phyloP scores from a whole-genome alignment of 768 basidiomycete species.

The Suillus occidentalis region DNA sequence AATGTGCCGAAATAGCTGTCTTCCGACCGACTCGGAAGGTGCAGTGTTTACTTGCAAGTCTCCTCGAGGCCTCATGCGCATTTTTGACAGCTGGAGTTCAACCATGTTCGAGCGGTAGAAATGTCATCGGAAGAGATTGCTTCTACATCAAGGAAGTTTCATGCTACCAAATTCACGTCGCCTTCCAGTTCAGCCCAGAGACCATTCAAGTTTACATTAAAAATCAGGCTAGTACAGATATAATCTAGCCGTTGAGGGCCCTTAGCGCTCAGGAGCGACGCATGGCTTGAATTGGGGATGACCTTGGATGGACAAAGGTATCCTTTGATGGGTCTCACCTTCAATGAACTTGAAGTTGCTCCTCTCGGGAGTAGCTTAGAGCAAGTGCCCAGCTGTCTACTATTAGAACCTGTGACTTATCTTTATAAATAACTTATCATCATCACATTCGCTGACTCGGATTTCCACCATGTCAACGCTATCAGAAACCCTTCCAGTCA shows the following conservation, averaged over 20 bases:
- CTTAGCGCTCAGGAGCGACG: background rate
- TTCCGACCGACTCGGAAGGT: background rate
- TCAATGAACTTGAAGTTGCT: background rate
- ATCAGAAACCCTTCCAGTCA: constrained; percentile 59
- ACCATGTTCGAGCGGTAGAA: background rate
- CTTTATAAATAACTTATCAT: background rate
- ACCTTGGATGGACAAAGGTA: constrained; percentile 1
- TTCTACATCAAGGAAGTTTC: background rate
- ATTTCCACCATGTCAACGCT: constrained; percentile 41
- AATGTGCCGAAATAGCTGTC: constrained; percentile 26
- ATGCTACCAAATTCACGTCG: background rate
- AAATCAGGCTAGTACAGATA: background rate
- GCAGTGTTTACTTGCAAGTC: background rate
- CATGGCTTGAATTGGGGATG: background rate
- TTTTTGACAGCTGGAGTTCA: background rate
- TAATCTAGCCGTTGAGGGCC: background rate
- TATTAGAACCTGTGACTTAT: background rate
- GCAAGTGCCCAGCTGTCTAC: background rate
- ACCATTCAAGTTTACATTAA: background rate
- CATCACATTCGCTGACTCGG: background rate
- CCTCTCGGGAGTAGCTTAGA: background rate
- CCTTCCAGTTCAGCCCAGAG: background rate
- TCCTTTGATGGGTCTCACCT: background rate
- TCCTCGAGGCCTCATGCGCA: background rate
- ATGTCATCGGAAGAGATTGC: background rate